Conservation (phyloP, 73 alveolate genomes). For the Paramecium biaurelia region DNA sequence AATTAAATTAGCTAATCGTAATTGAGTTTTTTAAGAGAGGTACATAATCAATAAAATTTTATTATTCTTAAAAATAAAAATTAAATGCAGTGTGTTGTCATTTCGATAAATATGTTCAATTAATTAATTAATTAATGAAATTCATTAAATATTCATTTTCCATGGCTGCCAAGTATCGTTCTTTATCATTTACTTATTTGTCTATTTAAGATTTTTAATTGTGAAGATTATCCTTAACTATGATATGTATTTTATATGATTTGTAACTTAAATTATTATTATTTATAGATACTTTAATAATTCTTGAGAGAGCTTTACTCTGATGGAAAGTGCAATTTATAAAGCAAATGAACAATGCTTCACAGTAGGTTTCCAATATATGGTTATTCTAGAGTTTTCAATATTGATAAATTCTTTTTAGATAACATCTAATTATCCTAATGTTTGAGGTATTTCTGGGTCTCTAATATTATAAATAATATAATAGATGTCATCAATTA, state of each 20-base stretch:
- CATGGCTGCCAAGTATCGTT: slow-evolving; percentile 70
- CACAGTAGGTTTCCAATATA: slow-evolving; percentile 68
- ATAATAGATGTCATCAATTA: slow-evolving; percentile 47
- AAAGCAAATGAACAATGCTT: slow-evolving; percentile 69
- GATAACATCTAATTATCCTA: slow-evolving; percentile 57
- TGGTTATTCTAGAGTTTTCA: not conserved
- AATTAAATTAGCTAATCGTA: slow-evolving; percentile 29
- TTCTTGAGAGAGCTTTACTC: slow-evolving; percentile 53
- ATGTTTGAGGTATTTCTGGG: slow-evolving; percentile 64
- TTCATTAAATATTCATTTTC: slow-evolving; percentile 64
- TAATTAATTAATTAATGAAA: slow-evolving; percentile 27
- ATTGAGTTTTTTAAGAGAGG: slow-evolving; percentile 9
- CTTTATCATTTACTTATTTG: slow-evolving; percentile 71
- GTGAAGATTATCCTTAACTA: slow-evolving; percentile 41
- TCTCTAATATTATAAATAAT: slow-evolving; percentile 63
- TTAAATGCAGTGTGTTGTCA: not conserved
- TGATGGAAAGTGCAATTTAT: slow-evolving; percentile 65
- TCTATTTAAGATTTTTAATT: slow-evolving; percentile 47
- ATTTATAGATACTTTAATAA: not conserved
- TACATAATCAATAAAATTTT: slow-evolving; percentile 2
- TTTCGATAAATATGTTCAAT: not conserved
- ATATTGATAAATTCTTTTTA: slow-evolving; percentile 53
- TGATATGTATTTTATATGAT: slow-evolving; percentile 20
- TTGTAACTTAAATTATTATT: slow-evolving; percentile 23
- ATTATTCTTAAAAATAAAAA: not conserved